phyloP scores from a whole-genome alignment of 2,329 filamentous ascomycete species.

The Lachnellula cervina region DNA sequence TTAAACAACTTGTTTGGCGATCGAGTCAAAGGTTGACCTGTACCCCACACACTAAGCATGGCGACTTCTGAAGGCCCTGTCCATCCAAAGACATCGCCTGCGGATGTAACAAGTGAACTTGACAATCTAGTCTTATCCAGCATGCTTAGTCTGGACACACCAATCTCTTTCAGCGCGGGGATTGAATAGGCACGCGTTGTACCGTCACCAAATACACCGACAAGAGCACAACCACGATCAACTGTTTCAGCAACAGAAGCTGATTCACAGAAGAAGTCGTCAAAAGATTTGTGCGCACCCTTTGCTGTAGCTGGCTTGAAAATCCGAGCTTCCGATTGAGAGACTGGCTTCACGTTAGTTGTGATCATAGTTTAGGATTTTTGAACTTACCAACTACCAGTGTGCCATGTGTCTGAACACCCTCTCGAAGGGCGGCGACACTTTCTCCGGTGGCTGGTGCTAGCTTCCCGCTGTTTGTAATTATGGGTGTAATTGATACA shows the following conservation, averaged over 20 bases:
- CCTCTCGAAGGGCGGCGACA: slow-evolving; percentile 72
- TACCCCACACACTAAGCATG: slow-evolving; percentile 79
- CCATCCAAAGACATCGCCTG: slow-evolving; percentile 84
- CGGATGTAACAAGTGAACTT: slow-evolving; percentile 65
- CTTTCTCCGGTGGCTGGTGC: slow-evolving; percentile 70
- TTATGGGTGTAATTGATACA: slow-evolving; percentile 73
- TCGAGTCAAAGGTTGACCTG: slow-evolving; percentile 58
- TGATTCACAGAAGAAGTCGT: slow-evolving; percentile 73
- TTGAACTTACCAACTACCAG: slow-evolving; percentile 62
- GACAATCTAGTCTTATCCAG: slow-evolving; percentile 70
- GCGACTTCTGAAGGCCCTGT: slow-evolving; percentile 81
- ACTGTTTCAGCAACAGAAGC: slow-evolving; percentile 73
- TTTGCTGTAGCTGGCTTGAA: slow-evolving; percentile 82
- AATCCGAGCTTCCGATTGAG: slow-evolving; percentile 68
- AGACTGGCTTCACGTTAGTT: slow-evolving; percentile 40
- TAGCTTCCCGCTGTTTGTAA: slow-evolving; percentile 68
- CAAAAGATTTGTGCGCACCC: slow-evolving; percentile 88
- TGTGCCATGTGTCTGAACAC: slow-evolving; percentile 71
- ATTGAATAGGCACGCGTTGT: slow-evolving; percentile 76
- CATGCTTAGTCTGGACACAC: slow-evolving; percentile 59
- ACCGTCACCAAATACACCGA: slow-evolving; percentile 81
- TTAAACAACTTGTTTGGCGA: slow-evolving; percentile 74
- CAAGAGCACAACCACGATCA: slow-evolving; percentile 69
- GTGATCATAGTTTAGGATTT: neutral
- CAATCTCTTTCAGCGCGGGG: slow-evolving; percentile 83